Evolutionary conservation across 2,329 filamentous ascomycete genomes (phyloP).

Genomic region (Rhinocladiella mackenziei): DNA sequence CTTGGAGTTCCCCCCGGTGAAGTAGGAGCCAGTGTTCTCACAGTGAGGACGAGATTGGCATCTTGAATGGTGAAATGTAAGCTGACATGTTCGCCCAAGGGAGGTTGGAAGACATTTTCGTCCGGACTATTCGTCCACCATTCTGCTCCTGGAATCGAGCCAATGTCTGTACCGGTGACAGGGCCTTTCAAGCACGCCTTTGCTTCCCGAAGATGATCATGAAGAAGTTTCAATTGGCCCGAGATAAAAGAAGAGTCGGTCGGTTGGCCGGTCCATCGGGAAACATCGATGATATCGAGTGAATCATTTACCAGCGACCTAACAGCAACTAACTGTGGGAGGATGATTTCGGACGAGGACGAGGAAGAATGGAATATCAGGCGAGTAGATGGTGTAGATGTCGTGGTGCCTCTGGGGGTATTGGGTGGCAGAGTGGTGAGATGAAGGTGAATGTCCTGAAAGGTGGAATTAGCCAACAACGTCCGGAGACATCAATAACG

Average conservation of each 20-base stretch:
- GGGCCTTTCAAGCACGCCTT: conserved; percentile 54
- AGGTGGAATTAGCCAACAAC: neutral
- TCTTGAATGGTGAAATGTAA: conserved; percentile 68
- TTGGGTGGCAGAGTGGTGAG: conserved; percentile 61
- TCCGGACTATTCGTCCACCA: conserved; percentile 56
- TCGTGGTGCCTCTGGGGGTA: conserved; percentile 35
- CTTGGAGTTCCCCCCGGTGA: conserved; percentile 53
- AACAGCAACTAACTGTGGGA: conserved; percentile 68
- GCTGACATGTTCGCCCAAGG: conserved; percentile 64
- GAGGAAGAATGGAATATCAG: conserved; percentile 50
- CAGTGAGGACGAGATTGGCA: conserved; percentile 63
- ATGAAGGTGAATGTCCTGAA: conserved; percentile 71
- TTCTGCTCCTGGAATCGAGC: conserved; percentile 40
- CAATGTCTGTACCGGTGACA: conserved; percentile 15
- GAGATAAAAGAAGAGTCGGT: conserved; percentile 55
- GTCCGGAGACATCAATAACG: neutral
- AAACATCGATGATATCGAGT: conserved; percentile 76
- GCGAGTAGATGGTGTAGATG: conserved; percentile 47
- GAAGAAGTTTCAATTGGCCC: conserved; percentile 55
- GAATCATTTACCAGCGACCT: conserved; percentile 76
- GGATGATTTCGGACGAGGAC: conserved; percentile 55
- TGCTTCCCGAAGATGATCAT: conserved; percentile 59
- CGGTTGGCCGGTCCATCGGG: conserved; percentile 66
- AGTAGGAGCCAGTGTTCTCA: conserved; percentile 66
- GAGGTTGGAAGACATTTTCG: conserved; percentile 62